Evolutionary conservation across 306 rosid species (phyloP).

Genomic region (Geum urbanum): DNA sequence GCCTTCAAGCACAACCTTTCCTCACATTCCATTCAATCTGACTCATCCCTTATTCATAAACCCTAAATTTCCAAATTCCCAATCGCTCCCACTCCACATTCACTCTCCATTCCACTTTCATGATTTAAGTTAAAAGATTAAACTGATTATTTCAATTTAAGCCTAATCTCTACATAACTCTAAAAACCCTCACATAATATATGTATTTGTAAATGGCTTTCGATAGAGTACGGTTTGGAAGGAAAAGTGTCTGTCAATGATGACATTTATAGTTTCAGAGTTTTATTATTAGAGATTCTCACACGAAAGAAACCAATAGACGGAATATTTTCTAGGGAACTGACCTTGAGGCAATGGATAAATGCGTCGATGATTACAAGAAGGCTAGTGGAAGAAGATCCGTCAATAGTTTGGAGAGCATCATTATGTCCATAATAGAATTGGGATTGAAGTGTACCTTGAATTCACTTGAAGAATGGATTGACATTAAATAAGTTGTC

Average conservation of each 20-base stretch:
- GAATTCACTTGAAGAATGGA: neutral
- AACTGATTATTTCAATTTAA: too few species aligned
- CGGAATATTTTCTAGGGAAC: neutral
- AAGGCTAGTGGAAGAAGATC: neutral
- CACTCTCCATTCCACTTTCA: too few species aligned
- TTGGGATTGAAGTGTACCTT: neutral
- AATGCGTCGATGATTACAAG: neutral
- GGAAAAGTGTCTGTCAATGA: neutral
- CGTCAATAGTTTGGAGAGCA: neutral
- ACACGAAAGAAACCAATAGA: neutral
- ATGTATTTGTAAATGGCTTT: neutral
- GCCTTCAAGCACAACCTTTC: too few species aligned
- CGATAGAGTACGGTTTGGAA: neutral
- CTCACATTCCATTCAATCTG: neutral
- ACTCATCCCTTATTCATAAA: neutral
- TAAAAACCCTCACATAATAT: too few species aligned
- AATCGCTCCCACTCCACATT: too few species aligned
- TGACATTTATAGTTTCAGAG: neutral
- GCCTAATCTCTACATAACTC: too few species aligned
- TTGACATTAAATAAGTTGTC: neutral
- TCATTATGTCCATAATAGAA: neutral
- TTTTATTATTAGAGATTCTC: neutral
- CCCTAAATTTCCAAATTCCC: neutral
- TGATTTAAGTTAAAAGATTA: too few species aligned
- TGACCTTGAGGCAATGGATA: neutral